These are phyloP conservation scores for Astragalus glycyphyllos DNA, from an alignment of 306 rosid species.

Conservation along the genomic window DNA sequence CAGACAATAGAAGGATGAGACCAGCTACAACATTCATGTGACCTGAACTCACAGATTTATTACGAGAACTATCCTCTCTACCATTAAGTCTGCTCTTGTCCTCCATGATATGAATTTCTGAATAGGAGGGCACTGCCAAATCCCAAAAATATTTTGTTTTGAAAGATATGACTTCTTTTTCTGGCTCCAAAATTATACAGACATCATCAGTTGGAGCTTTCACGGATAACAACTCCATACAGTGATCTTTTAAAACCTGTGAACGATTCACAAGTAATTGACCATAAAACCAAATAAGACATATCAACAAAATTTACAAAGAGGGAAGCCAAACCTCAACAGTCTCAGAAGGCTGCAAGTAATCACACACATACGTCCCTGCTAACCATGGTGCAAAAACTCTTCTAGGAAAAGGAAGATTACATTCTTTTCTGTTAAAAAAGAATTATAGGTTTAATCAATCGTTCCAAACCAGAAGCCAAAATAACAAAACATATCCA, in stretches of 20 bases:
- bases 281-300: conserved; percentile 35
- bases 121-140: conserved; percentile 58
- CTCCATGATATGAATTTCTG: conserved; percentile 42
- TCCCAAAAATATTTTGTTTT: conserved; percentile 75
- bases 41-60: conserved; percentile 38
- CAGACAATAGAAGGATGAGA: conserved; percentile 61
- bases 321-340: conserved; percentile 65
- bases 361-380: conserved; percentile 73
- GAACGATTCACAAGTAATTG: conserved; percentile 23
- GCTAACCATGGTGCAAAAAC: conserved; percentile 91
- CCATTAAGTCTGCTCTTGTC: conserved; percentile 45
- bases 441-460: conserved; percentile 12
- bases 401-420: conserved; percentile 85
- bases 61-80: conserved; percentile 36
- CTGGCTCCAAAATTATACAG: conserved; percentile 71
- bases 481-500: conserved; percentile 33
- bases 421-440: conserved; percentile 68
- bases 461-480: conserved; percentile 17
- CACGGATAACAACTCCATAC: conserved; percentile 52
- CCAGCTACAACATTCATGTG: conserved; percentile 50
- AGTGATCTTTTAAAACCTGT: conserved; percentile 56
- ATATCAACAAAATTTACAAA: conserved; percentile 10
- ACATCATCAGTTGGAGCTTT: conserved; percentile 58
- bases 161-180: conserved; percentile 55
- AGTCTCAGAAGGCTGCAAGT: conserved; percentile 85